phyloP scores from a whole-genome alignment of 768 basidiomycete species.

The Hirschioporus abietinus region DNA sequence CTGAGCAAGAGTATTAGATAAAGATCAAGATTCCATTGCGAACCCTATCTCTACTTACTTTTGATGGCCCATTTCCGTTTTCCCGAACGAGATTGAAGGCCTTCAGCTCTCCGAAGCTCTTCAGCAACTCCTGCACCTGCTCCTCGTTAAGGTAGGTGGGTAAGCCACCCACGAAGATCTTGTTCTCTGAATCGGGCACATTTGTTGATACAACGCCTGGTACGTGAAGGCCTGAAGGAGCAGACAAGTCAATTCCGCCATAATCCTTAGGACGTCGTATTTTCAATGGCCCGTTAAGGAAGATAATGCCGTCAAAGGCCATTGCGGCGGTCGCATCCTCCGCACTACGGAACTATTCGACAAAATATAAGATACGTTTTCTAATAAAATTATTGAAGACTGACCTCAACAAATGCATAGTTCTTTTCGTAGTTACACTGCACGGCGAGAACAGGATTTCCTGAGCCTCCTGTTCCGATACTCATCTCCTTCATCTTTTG shows the following conservation, averaged over 20 bases:
- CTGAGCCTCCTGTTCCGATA: constrained; percentile 77
- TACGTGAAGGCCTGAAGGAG: constrained; percentile 66
- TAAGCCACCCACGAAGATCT: constrained; percentile 94
- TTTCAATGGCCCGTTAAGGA: constrained; percentile 92
- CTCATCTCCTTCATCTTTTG: constrained; percentile 90
- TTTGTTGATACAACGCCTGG: constrained; percentile 96
- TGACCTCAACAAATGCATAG: constrained; percentile 96
- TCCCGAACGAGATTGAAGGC: constrained; percentile 98
- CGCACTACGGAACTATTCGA: constrained; percentile 86
- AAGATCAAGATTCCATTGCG: neutral
- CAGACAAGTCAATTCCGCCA: constrained; percentile 64
- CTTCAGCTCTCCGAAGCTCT: constrained; percentile 95
- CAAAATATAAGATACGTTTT: constrained; percentile 9
- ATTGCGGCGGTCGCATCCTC: constrained; percentile 96
- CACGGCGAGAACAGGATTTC: constrained; percentile 88
- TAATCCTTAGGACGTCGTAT: constrained; percentile 98
- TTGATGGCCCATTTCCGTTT: constrained; percentile 80
- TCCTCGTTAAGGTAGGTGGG: constrained; percentile 96
- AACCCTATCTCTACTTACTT: constrained; percentile 46
- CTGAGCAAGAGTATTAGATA: constrained; percentile 32
- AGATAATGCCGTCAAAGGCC: constrained; percentile 96
- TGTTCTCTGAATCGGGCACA: constrained; percentile 96
- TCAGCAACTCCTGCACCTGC: constrained; percentile 96
- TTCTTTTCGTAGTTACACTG: constrained; percentile 99
- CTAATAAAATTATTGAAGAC: constrained; percentile 16